Conservation (phyloP, 2,329 filamentous ascomycete species). For the Ophiostoma populinum region DNA sequence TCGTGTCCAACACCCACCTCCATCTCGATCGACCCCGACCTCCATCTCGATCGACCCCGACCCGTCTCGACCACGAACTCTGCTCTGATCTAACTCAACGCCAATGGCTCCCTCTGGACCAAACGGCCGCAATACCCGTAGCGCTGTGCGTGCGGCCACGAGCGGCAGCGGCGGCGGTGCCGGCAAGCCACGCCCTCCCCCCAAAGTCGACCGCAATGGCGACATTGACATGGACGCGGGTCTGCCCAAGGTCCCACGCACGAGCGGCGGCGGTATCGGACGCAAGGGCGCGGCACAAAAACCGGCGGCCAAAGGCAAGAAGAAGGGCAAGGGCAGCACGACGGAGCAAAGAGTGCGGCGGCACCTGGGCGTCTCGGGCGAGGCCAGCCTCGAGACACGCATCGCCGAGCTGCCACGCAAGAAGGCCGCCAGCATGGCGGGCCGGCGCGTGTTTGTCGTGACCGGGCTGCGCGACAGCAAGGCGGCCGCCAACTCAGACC, state of each 20-base stretch:
- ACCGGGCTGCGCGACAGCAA: constrained; percentile 52
- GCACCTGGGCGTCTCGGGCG: constrained; percentile 16
- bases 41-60: not conserved
- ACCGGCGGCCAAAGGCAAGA: constrained; percentile 9
- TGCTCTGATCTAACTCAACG: no score
- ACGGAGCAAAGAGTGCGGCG: constrained; percentile 12
- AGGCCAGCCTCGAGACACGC: constrained; percentile 14
- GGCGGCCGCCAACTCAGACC: constrained; percentile 46
- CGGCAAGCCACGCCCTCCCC: constrained; percentile 27
- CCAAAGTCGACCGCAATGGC: constrained; percentile 34
- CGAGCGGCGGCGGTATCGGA: constrained; percentile 1
- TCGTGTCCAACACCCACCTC: no score
- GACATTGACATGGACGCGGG: constrained; percentile 37
- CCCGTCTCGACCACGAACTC: no score
- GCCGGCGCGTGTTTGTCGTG: constrained; percentile 28
- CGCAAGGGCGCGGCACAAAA: constrained; percentile 2
- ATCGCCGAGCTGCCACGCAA: constrained; percentile 12
- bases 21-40: not conserved
- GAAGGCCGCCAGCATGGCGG: constrained; percentile 12
- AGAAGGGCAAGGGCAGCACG: constrained; percentile 14
- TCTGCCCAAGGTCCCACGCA: constrained; percentile 3
- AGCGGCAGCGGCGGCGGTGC: constrained; percentile 22
- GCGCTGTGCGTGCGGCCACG: constrained; percentile 6
- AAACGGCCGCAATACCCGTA: constrained; percentile 11
- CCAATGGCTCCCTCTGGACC: constrained; percentile 18